phyloP scores from a whole-genome alignment of 305 asterid genomes.

The Stenogyne calaminthoides region DNA sequence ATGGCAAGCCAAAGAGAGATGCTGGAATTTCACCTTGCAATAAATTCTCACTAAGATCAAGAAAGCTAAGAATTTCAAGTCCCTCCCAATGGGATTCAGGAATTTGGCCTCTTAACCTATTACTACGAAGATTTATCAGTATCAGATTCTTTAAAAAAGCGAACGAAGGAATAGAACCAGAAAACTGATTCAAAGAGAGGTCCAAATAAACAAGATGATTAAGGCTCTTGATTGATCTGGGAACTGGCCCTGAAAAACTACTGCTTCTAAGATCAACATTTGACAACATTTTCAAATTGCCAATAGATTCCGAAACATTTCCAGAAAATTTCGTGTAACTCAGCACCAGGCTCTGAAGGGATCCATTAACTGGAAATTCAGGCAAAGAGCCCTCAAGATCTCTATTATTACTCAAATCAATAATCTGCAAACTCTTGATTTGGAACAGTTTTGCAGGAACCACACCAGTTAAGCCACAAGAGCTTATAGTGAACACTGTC shows the following conservation, averaged over 20 bases:
- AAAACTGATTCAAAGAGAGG: conserved; percentile 47
- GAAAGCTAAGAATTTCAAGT: conserved; percentile 37
- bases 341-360: conserved; percentile 48
- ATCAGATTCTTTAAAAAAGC: conserved; percentile 41
- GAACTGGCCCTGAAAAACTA: conserved; percentile 51
- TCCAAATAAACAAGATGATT: conserved; percentile 43
- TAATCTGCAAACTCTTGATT: conserved; percentile 37
- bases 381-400: conserved; percentile 60
- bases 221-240: conserved; percentile 48
- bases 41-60: conserved; percentile 50
- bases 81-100: conserved; percentile 40
- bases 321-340: conserved; percentile 52
- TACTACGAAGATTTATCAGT: conserved; percentile 25
- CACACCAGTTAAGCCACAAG: conserved; percentile 41
- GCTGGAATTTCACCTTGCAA: conserved; percentile 50
- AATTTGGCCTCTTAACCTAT: conserved; percentile 44
- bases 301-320: conserved; percentile 48
- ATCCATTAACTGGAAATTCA: conserved; percentile 47
- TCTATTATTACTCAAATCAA: conserved; percentile 50
- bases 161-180: conserved; percentile 53
- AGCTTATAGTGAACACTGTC: conserved; percentile 37
- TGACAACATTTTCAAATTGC: conserved; percentile 46
- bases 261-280: conserved; percentile 40
- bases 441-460: conserved; percentile 51
- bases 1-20: conserved; percentile 45